Conservation (phyloP, 495 filamentous ascomycete genomes). For the Penicillium coprophilum region DNA sequence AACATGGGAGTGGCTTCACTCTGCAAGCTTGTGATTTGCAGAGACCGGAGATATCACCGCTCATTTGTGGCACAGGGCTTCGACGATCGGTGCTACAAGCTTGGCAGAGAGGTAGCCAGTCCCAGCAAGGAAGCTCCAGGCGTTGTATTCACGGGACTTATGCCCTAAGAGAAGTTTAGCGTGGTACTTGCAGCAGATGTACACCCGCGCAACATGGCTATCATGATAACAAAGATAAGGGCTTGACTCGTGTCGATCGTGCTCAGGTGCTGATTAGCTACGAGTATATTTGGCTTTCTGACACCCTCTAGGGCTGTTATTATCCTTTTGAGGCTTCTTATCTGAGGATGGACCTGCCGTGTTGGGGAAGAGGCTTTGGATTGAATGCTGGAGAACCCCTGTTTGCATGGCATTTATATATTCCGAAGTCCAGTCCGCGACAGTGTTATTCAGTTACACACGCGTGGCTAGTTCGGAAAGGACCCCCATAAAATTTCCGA, state of each 20-base stretch:
- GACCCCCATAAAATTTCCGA: background rate
- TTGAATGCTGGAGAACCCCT: background rate
- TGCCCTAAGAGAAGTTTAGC: background rate
- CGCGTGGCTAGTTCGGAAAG: background rate
- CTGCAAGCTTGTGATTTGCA: conserved; percentile 27
- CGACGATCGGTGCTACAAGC: conserved; percentile 21
- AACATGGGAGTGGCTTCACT: conserved; percentile 6
- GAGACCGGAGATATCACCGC: conserved; percentile 3
- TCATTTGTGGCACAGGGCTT: conserved; percentile 11
- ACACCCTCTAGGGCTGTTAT: background rate
- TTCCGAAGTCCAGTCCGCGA: background rate
- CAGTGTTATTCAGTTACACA: background rate
- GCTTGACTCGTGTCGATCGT: background rate
- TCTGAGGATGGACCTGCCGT: conserved; percentile 5
- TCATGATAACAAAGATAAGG: conserved; percentile 9
- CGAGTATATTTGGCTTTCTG: background rate
- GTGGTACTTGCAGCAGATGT: background rate
- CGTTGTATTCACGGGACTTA: conserved; percentile 20
- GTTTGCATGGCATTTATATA: background rate
- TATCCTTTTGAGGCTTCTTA: conserved; percentile 3
- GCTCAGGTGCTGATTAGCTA: background rate
- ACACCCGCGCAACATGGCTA: background rate
- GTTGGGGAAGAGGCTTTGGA: background rate
- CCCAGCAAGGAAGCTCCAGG: conserved; percentile 36
- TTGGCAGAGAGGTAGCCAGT: conserved; percentile 26